Evolutionary conservation across 805 yeast species (phyloP), one percentile per base, ranked within the genome.

Genomic region (Candida lessepsii): DNA sequence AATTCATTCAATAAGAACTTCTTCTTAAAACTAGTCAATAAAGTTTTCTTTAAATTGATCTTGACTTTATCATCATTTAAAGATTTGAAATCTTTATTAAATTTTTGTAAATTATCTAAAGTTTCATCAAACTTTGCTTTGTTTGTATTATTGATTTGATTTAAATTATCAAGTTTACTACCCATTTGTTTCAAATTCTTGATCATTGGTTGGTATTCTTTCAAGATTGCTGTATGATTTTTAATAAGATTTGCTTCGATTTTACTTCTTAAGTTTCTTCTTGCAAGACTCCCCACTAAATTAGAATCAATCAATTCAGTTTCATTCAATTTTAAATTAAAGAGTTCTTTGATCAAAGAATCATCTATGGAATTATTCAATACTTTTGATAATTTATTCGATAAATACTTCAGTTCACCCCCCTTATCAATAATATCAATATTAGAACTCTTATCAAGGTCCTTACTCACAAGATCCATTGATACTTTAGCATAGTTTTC

Each of bases 1-100:
- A 78, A 75, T 45, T 82, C 90, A 31, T 74, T 75, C 31, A 91
- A 58, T 0, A 90, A 77, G 54, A 85, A 87, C 41, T 76, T 75
- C 3, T 72, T 68, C 46, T 80, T 78, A 49, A 84, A 76, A 20
- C 73, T 70, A 0, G 60, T 50, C 29, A 86, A 58, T 1, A 86
- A 52, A 26, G 67, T 58, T 52, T 76, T 80, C 50, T 82, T 78
- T 35, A 82, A 47, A 54, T 52, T 54, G 20, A 73, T 40, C n/a
- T 60, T 34, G 14, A 56, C 57, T 38, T 63, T 63, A 24, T 69
- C 56, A 6, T 53, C 41, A 35, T 54, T 58, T 27, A 72, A 51
- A 3, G 48, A 41, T 2, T 51, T 44, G 5, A 71, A 53, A 9
- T 56, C 52, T 0, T 39, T 37, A 10, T 52, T 53, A 39, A 72